Conservation (phyloP, 768 basidiomycete species). For the Tubosaeta brunneosetosa region DNA sequence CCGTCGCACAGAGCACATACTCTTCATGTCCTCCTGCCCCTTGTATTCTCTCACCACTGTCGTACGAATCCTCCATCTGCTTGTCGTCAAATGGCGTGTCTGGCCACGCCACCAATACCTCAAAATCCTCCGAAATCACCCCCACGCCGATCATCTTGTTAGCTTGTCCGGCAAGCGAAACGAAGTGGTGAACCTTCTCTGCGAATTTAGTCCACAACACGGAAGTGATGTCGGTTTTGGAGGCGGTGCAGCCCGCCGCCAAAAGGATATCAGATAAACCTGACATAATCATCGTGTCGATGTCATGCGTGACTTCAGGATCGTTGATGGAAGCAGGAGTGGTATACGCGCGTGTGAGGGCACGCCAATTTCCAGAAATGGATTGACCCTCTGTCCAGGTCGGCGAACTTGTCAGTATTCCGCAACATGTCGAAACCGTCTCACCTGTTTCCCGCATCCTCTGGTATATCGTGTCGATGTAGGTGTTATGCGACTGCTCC, state of each 20-base stretch:
- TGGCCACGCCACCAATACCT: background rate
- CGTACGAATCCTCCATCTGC: constrained; percentile 12
- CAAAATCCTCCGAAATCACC: constrained; percentile 23
- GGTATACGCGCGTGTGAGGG: constrained; percentile 30
- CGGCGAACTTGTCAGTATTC: background rate
- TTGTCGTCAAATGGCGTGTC: background rate
- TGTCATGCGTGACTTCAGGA: constrained; percentile 8
- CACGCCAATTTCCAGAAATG: constrained; percentile 40
- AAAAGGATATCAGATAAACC: constrained; percentile 27
- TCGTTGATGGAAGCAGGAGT: constrained; percentile 11
- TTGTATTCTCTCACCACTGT: constrained; percentile 11
- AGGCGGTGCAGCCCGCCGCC: constrained; percentile 20
- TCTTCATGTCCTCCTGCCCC: background rate
- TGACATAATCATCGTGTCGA: constrained; percentile 8
- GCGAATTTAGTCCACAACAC: constrained; percentile 31
- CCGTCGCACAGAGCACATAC: constrained; percentile 32
- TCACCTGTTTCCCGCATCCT: constrained; percentile 32
- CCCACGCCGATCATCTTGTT: constrained; percentile 31
- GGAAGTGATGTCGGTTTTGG: constrained; percentile 28
- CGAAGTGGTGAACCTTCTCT: constrained; percentile 37
- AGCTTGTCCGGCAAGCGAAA: constrained; percentile 41
- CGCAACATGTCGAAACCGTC: constrained; percentile 1
- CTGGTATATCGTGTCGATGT: constrained; percentile 28
- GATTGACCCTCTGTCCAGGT: constrained; percentile 37
- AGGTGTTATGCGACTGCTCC: constrained; percentile 11